Conservation (phyloP, 2,329 filamentous ascomycete genomes). For the Pseudogymnoascus sp. region DNA sequence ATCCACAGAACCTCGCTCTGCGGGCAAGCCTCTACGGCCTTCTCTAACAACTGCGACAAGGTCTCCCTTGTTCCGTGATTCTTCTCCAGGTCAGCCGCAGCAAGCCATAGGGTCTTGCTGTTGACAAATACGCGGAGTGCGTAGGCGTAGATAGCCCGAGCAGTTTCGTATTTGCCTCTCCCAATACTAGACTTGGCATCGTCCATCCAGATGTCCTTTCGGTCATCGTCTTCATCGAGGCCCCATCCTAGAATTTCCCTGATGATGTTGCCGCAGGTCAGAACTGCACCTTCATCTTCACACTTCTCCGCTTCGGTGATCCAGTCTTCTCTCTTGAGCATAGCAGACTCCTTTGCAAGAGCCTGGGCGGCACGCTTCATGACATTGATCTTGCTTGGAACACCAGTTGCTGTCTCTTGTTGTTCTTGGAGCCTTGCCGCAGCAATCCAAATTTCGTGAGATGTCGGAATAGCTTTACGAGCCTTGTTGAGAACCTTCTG, state of each 20-base stretch:
- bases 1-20: conserved; percentile 91
- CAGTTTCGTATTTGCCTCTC: conserved; percentile 79
- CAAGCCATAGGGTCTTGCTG: conserved; percentile 81
- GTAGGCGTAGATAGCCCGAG: conserved; percentile 88
- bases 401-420: conserved; percentile 79
- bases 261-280: conserved; percentile 85
- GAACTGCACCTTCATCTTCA: conserved; percentile 79
- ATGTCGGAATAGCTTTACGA: conserved; percentile 86
- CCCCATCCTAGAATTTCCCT: conserved; percentile 88
- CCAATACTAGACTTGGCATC: conserved; percentile 79
- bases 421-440: conserved; percentile 81
- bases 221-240: conserved; percentile 91
- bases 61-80: conserved; percentile 79
- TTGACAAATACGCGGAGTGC: conserved; percentile 83
- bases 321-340: conserved; percentile 97
- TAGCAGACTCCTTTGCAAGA: conserved; percentile 82
- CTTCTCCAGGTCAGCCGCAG: conserved; percentile 83
- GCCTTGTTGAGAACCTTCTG: conserved; percentile 94
- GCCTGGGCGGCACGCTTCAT: conserved; percentile 92
- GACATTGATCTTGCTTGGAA: conserved; percentile 72
- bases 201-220: conserved; percentile 92
- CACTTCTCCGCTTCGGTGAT: conserved; percentile 90
- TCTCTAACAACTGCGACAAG: conserved; percentile 78
- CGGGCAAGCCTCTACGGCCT: conserved; percentile 88
- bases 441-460: conserved; percentile 94